Evolutionary conservation across 306 rosid genomes (phyloP).

Genomic region (Phaseolus lunatus): DNA sequence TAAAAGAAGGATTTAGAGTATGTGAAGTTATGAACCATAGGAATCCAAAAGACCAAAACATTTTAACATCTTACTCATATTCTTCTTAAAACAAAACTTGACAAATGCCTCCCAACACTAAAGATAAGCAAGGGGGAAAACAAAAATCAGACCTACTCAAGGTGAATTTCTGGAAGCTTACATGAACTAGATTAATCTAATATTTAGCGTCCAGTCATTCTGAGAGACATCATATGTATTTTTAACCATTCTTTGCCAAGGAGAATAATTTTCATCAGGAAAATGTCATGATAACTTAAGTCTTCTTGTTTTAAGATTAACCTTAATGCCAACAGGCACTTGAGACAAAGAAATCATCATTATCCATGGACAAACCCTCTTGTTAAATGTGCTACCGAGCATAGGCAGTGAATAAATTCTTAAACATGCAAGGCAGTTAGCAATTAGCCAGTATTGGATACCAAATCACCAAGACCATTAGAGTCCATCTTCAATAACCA

Average conservation of each 20-base stretch:
- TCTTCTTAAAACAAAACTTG: too few species aligned
- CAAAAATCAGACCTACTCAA: background rate
- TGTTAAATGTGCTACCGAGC: background rate
- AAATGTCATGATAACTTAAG: background rate
- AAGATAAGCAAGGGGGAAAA: background rate
- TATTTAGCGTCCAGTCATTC: background rate
- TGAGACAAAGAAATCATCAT: background rate
- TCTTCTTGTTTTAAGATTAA: background rate
- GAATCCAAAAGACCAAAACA: background rate
- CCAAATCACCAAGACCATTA: background rate
- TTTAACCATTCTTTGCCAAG: background rate
- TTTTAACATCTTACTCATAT: too few species aligned
- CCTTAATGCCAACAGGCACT: background rate
- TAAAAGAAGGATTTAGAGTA: background rate
- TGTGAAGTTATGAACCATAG: background rate
- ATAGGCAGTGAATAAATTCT: background rate
- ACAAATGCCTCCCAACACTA: background rate
- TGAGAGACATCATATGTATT: background rate
- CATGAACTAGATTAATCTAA: background rate
- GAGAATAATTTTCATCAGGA: background rate
- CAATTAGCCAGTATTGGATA: background rate
- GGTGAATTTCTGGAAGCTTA: background rate
- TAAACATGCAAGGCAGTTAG: background rate
- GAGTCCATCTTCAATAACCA: too few species aligned
- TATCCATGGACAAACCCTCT: background rate